Percentiles rank a stretch among this genome's conserved stretches.
These are phyloP conservation scores for Cyclotella choctawhatcheeana DNA, from an alignment of 108 stramenopile genomes.

Conservation along the genomic window DNA sequence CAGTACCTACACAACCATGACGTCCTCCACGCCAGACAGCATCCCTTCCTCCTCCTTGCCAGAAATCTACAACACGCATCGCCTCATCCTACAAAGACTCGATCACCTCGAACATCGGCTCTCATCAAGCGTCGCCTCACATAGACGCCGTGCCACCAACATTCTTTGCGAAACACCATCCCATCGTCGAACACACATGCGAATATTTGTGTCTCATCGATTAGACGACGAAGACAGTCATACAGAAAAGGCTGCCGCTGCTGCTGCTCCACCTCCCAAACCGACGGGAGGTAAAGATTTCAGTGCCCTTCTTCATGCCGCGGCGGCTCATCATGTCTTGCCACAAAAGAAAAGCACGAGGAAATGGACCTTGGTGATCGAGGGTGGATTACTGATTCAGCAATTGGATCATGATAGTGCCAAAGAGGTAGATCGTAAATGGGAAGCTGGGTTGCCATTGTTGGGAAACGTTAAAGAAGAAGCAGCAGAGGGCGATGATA, in stretches of 20 bases:
- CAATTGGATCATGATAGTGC: conserved; percentile 78
- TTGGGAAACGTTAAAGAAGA: conserved; percentile 21
- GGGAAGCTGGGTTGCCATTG: conserved; percentile 34
- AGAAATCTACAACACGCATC: conserved; percentile 21
- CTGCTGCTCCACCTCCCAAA: not conserved
- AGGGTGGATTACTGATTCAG: conserved; percentile 75
- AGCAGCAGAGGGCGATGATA: not conserved
- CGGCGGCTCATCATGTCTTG: conserved; percentile 24
- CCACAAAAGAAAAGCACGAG: conserved; percentile 22
- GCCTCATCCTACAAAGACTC: conserved; percentile 42
- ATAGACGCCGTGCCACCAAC: conserved; percentile 63
- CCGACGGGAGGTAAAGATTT: conserved; percentile 42
- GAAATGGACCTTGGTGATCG: conserved; percentile 68
- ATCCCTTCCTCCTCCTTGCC: conserved; percentile 28
- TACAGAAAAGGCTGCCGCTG: conserved; percentile 4
- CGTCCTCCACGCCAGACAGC: not conserved
- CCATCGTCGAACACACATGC: conserved; percentile 64
- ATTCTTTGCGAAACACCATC: conserved; percentile 51
- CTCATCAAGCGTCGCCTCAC: conserved; percentile 60
- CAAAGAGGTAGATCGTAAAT: conserved; percentile 47
- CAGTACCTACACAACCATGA: conserved; percentile 3
- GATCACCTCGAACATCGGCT: conserved; percentile 69
- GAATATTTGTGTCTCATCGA: conserved; percentile 75
- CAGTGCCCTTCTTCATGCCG: conserved; percentile 25
- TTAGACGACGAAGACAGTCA: conserved; percentile 24